Base-by-base conservation (phyloP, 1,284 basidiomycete genomes). In the Phellopilus nigrolimitatus region DNA sequence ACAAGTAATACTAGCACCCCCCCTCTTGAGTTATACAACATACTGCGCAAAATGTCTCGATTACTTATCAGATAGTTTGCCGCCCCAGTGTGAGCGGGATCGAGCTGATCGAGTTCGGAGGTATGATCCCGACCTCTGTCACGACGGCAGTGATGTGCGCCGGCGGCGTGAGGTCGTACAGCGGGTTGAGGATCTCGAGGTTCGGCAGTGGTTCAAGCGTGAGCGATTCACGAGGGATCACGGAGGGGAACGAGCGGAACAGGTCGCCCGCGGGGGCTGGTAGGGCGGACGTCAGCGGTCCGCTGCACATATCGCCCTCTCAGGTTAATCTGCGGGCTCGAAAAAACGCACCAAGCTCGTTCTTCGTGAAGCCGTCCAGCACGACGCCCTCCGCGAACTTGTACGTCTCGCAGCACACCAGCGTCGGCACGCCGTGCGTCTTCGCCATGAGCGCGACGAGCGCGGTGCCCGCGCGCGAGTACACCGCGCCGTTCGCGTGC, bases 401-500 rank as follows among this genome's bases (percentile, higher is more conserved):
- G 75, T 98, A 98, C 15, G 97, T 99, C 71, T 99, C 97, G 61
- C 95, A 97, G 61, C 94, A 97, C 13, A 95, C 93, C 46, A 99
- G 84, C 13, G 98, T 93, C 5, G 97, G 97, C 1, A 98, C 86
- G 17, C 84, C 85, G 62, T 88, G 81, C 49, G 84, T 82, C 66
- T 92, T 91, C 0, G 93, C 91, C 75, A 98, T 84, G 92, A 99
- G 95, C 0, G 95, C 92, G 19, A 97, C 91, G 57, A 95, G 80
- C 0, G 95, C 95, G 1, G 95, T 98, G 21, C 97, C 97, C 0
- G 94, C 91, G 47, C 97, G 81, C 10, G 94, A 91, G 67, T 91
- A 97, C 6, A 98, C 88, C 0, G 93, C 85, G 3, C 97, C 97
- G 62, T 99, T 97, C 4, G 95, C 88, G 62, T 97, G 88, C 5